These are phyloP conservation scores for Rehmannia glutinosa DNA, from an alignment of 257 asterid species.

Conservation along the genomic window DNA sequence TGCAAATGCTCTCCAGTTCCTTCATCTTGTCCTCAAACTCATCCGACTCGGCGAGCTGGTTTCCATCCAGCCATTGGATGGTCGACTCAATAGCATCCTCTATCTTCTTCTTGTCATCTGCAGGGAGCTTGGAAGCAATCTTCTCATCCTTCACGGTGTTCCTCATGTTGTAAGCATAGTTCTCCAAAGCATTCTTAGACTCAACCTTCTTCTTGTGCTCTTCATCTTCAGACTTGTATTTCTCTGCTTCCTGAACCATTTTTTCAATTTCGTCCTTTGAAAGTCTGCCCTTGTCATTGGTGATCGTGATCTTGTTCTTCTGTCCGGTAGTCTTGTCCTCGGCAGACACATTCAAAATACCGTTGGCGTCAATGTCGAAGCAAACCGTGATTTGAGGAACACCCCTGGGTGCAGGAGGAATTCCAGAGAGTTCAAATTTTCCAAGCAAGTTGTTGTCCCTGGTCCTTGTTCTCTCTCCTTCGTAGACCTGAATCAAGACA, in stretches of 20 bases:
- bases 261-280: constrained; percentile 63
- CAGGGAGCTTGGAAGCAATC: constrained; percentile 48
- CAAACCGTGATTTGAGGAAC: constrained; percentile 57
- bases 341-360: constrained; percentile 61
- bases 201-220: constrained; percentile 65
- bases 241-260: constrained; percentile 72
- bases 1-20: constrained; percentile 47
- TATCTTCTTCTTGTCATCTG: constrained; percentile 51
- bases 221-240: constrained; percentile 64
- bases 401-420: constrained; percentile 62
- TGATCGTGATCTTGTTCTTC: constrained; percentile 70
- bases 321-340: constrained; percentile 72
- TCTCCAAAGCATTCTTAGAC: constrained; percentile 52
- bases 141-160: constrained; percentile 57
- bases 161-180: constrained; percentile 66
- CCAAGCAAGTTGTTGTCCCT: constrained; percentile 59
- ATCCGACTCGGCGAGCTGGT: constrained; percentile 39
- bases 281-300: constrained; percentile 68
- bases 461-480: constrained; percentile 60
- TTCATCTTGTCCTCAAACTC: constrained; percentile 45
- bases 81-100: constrained; percentile 44
- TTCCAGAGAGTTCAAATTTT: constrained; percentile 53
- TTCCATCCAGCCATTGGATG: constrained; percentile 39
- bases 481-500: constrained; percentile 54
- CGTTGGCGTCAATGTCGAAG: constrained; percentile 65